These are phyloP conservation scores for Pseudoperonospora humuli DNA, from an alignment of 352 stramenopile genomes.

Conservation along the genomic window DNA sequence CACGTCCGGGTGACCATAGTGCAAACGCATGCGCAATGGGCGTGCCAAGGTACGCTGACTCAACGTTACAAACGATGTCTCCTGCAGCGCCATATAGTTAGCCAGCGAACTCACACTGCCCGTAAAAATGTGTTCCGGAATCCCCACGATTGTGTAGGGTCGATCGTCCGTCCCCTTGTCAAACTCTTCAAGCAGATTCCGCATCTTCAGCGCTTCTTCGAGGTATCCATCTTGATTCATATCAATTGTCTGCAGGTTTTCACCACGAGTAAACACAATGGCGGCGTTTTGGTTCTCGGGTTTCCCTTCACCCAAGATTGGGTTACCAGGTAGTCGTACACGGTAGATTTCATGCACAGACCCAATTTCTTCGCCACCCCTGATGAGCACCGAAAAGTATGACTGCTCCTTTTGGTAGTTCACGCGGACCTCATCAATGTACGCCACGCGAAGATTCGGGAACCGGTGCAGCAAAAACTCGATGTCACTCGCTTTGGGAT, in stretches of 20 bases:
- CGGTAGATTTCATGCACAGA: slow-evolving; percentile 92
- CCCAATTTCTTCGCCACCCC: slow-evolving; percentile 72
- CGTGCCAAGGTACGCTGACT: slow-evolving; percentile 95
- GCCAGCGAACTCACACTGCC: slow-evolving; percentile 96
- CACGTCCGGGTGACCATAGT: slow-evolving; percentile 98
- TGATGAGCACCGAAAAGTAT: slow-evolving; percentile 97
- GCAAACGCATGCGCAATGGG: slow-evolving; percentile 93
- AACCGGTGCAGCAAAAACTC: slow-evolving; percentile 96
- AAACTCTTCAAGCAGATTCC: slow-evolving; percentile 98
- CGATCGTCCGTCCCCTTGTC: slow-evolving; percentile 62
- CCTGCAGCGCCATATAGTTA: slow-evolving; percentile 99
- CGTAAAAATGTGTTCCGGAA: slow-evolving; percentile 99
- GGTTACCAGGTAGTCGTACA: slow-evolving; percentile 96
- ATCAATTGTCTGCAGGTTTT: slow-evolving; percentile 98
- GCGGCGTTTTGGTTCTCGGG: slow-evolving; percentile 99
- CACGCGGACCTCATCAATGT: slow-evolving; percentile 96
- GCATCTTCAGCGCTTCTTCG: slow-evolving; percentile 98
- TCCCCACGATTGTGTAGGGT: slow-evolving; percentile 93
- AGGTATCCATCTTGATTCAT: slow-evolving; percentile 99
- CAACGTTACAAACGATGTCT: slow-evolving; percentile 98
- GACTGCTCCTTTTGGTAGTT: slow-evolving; percentile 92
- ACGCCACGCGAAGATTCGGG: slow-evolving; percentile 95
- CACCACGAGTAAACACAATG: slow-evolving; percentile 97
- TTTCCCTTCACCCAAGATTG: slow-evolving; percentile 98
- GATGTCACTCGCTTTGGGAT: slow-evolving; percentile 97